phyloP scores from a whole-genome alignment of 306 rosid species.

The Quercus wislizeni region DNA sequence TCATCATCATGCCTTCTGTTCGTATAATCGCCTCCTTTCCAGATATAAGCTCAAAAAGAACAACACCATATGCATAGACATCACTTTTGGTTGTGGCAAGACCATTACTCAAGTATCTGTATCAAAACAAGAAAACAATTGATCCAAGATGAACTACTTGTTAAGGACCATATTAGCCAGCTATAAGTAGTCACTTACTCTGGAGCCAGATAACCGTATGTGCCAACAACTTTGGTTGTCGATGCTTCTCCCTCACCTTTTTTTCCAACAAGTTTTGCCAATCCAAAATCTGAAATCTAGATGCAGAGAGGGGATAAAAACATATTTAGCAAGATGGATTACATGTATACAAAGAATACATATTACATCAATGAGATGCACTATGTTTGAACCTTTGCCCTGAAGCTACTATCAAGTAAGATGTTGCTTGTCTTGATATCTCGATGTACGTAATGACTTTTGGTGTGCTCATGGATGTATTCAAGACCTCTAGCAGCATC shows the following conservation, averaged over 20 bases:
- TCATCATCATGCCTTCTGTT: slow-evolving; percentile 59
- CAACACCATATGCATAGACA: slow-evolving; percentile 92
- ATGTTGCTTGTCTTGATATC: slow-evolving; percentile 99
- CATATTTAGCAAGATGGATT: slow-evolving; percentile 12
- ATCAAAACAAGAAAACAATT: slow-evolving; percentile 5
- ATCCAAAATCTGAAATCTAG: slow-evolving; percentile 96
- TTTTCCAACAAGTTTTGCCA: slow-evolving; percentile 88
- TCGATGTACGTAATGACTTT: slow-evolving; percentile 89
- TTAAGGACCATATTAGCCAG: neutral
- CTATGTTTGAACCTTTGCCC: slow-evolving; percentile 68
- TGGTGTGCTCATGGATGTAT: slow-evolving; percentile 96
- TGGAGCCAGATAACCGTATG: slow-evolving; percentile 96
- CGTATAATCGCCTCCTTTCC: slow-evolving; percentile 89
- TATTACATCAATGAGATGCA: slow-evolving; percentile 6
- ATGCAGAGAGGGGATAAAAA: slow-evolving; percentile 7
- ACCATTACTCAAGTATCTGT: slow-evolving; percentile 91
- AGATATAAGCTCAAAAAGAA: slow-evolving; percentile 81
- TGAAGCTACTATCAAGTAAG: slow-evolving; percentile 79
- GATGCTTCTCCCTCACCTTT: slow-evolving; percentile 75
- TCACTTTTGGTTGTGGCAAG: slow-evolving; percentile 90
- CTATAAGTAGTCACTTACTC: slow-evolving; percentile 55
- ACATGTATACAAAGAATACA: slow-evolving; percentile 4
- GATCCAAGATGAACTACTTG: slow-evolving; percentile 10
- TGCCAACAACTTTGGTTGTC: slow-evolving; percentile 91
- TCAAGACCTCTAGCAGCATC: slow-evolving; percentile 98